A percentile compares a stretch with the other conserved stretches of the same genome.
Evolutionary conservation across 768 basidiomycete species (phyloP).

Genomic region (Megacollybia marginata): DNA sequence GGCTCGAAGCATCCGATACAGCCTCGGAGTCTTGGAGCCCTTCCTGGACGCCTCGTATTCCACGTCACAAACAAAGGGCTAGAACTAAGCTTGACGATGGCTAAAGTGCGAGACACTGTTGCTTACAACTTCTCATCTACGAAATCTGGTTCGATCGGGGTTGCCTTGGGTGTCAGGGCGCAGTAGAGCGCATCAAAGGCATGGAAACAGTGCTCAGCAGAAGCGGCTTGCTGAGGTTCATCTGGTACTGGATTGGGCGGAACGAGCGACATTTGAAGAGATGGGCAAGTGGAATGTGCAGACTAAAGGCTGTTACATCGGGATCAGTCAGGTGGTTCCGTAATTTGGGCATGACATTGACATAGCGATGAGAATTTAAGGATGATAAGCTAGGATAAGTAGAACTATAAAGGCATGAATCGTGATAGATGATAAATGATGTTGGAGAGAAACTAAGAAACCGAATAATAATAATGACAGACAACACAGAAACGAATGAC

Average conservation of each 20-base stretch:
- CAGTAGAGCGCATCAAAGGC: conserved; percentile 81
- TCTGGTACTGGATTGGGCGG: conserved; percentile 42
- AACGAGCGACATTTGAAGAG: conserved; percentile 44
- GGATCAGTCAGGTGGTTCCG: not conserved
- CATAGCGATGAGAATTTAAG: not conserved
- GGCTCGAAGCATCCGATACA: conserved; percentile 94
- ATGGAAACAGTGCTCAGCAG: conserved; percentile 68
- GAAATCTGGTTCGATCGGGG: conserved; percentile 57
- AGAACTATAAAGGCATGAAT: not conserved
- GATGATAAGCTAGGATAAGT: not conserved
- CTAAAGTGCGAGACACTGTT: not conserved
- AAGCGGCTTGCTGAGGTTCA: conserved; percentile 23
- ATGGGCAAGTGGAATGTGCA: conserved; percentile 6
- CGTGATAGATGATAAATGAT: conserved; percentile 4
- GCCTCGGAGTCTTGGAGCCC: conserved; percentile 65
- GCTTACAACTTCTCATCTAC: conserved; percentile 74
- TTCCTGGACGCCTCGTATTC: conserved; percentile 68
- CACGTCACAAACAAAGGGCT: conserved; percentile 97
- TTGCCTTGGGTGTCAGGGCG: conserved; percentile 46
- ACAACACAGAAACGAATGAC: conserved; percentile 6
- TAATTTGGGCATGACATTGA: conserved; percentile 1
- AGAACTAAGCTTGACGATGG: not conserved
- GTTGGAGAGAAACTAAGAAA: conserved; percentile 13
- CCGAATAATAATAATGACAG: conserved; percentile 3
- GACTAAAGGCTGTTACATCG: not conserved